These are phyloP conservation scores for Calocybe cyanea DNA, from an alignment of 768 basidiomycete species.

Conservation along the genomic window DNA sequence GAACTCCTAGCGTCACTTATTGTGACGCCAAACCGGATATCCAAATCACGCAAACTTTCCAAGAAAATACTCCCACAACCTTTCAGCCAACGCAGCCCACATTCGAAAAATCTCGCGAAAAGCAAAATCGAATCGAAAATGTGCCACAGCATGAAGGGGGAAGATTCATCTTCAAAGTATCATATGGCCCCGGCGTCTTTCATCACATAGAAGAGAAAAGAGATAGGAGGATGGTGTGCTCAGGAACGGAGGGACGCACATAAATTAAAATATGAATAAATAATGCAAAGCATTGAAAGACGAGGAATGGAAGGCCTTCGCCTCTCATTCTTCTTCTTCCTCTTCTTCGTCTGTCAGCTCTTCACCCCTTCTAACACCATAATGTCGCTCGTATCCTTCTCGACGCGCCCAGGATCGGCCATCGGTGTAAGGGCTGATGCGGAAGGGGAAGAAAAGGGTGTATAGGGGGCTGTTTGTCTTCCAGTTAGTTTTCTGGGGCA, in stretches of 20 bases:
- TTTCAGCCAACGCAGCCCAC: too few relatives aligned
- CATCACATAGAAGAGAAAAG: conserved; percentile 39
- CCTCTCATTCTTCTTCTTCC: conserved; percentile 35
- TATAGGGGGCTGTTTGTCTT: conserved; percentile 52
- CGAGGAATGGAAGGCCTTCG: neutral
- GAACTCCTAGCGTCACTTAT: too few relatives aligned
- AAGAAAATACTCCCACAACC: too few relatives aligned
- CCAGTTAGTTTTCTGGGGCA: too few relatives aligned
- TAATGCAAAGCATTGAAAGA: neutral
- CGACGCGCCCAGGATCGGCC: conserved; percentile 78
- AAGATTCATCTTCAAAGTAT: conserved; percentile 48
- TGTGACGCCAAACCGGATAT: too few relatives aligned
- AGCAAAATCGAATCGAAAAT: too few relatives aligned
- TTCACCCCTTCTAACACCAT: conserved; percentile 68
- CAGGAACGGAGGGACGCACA: conserved; percentile 1
- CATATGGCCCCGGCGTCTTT: conserved; percentile 86
- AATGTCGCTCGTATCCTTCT: conserved; percentile 57
- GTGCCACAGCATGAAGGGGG: too few relatives aligned
- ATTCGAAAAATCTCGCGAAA: too few relatives aligned
- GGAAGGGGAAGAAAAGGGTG: conserved; percentile 81
- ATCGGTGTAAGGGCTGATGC: conserved; percentile 78
- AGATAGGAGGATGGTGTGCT: conserved; percentile 1
- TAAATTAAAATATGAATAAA: neutral
- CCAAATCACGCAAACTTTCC: too few relatives aligned
- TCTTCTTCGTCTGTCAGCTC: conserved; percentile 87